A percentile compares a stretch with the other conserved stretches of the same genome.
Conservation (phyloP, 2,329 filamentous ascomycete species). For the Dothidotthia symphoricarpi region DNA sequence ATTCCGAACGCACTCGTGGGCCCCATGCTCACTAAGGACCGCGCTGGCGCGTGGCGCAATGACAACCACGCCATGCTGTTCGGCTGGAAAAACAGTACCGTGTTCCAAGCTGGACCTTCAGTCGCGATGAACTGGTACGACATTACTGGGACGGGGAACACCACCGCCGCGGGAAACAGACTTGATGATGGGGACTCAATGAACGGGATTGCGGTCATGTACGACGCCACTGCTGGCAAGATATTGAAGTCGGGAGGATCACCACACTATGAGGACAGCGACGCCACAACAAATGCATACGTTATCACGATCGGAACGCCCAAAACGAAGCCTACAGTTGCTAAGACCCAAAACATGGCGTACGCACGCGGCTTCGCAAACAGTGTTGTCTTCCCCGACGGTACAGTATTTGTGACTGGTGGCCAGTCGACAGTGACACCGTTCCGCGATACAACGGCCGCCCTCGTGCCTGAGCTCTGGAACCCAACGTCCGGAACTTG, state of each 20-base stretch:
- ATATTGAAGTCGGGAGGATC: constrained; percentile 46
- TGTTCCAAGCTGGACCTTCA: constrained; percentile 58
- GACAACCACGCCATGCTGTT: constrained; percentile 59
- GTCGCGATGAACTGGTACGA: constrained; percentile 59
- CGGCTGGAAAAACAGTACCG: constrained; percentile 48
- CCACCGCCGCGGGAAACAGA: constrained; percentile 46
- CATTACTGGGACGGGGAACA: constrained; percentile 45
- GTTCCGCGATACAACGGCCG: constrained; percentile 23
- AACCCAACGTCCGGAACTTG: constrained; percentile 21
- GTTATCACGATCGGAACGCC: too few relatives aligned
- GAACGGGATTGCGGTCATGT: constrained; percentile 59
- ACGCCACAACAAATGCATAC: too few relatives aligned
- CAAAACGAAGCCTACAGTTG: too few relatives aligned
- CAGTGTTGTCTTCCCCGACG: constrained; percentile 34
- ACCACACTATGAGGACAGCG: constrained; percentile 46
- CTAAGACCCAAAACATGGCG: constrained; percentile 23
- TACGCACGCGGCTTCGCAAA: constrained; percentile 31
- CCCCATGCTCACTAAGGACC: constrained; percentile 54
- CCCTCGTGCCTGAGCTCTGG: constrained; percentile 24
- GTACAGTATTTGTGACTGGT: constrained; percentile 36
- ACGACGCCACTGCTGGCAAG: constrained; percentile 38
- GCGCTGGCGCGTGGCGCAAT: constrained; percentile 44
- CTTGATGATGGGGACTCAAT: constrained; percentile 52
- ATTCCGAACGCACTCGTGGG: constrained; percentile 47
- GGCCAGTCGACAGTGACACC: constrained; percentile 17